Conservation (phyloP, 1,284 basidiomycete genomes). For the Cryptococcus amylolentus region DNA sequence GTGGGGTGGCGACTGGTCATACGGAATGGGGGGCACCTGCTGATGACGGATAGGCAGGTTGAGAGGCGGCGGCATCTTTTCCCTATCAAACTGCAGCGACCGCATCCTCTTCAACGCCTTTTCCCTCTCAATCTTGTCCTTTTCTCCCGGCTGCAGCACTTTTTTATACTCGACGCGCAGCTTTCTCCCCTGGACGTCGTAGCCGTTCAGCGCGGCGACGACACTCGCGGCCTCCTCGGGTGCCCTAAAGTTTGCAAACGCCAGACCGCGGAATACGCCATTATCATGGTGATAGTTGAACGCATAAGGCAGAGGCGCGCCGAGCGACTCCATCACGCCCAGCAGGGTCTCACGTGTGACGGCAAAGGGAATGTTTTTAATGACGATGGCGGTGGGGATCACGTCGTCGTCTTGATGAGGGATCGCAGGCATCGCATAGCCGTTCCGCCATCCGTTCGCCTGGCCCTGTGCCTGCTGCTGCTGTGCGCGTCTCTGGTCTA, state of each 20-base stretch:
- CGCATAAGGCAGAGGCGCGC: conserved; percentile 97
- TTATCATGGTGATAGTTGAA: conserved; percentile 99
- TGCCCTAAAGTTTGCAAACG: conserved; percentile 97
- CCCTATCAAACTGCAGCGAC: conserved; percentile 78
- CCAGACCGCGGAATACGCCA: conserved; percentile 93
- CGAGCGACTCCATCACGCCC: conserved; percentile 90
- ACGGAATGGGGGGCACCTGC: conserved; percentile 2
- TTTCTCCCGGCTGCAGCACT: conserved; percentile 96
- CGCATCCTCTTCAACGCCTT: conserved; percentile 98
- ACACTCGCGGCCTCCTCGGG: conserved; percentile 89
- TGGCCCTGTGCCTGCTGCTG: not conserved
- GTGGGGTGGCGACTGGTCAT: conserved; percentile 51
- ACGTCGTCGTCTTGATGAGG: conserved; percentile 65
- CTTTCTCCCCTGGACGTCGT: conserved; percentile 96
- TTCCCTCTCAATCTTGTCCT: conserved; percentile 97
- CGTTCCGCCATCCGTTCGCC: conserved; percentile 23
- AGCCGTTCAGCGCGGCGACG: conserved; percentile 74
- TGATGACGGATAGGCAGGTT: conserved; percentile 15
- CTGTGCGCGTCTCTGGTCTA: not conserved
- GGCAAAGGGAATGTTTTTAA: conserved; percentile 99
- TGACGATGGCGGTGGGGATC: conserved; percentile 98
- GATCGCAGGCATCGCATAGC: conserved; percentile 16
- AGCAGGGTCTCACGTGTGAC: conserved; percentile 94
- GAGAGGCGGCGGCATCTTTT: conserved; percentile 24
- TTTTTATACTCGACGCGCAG: conserved; percentile 99